phyloP scores from a whole-genome alignment of 2,329 filamentous ascomycete species.

The Aspergillus felis region DNA sequence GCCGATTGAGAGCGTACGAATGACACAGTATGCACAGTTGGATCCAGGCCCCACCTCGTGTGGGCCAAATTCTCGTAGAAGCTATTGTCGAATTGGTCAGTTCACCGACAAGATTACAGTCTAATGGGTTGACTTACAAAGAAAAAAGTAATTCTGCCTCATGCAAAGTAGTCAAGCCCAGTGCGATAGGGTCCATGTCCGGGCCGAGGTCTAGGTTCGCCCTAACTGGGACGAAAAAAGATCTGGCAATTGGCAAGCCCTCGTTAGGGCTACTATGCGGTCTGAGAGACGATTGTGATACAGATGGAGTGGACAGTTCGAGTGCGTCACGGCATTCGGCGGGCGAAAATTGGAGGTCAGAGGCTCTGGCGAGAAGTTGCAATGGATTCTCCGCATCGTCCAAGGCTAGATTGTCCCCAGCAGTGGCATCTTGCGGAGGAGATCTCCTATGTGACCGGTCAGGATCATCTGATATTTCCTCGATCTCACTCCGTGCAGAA shows the following conservation, averaged over 20 bases:
- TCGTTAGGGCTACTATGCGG: constrained; percentile 5
- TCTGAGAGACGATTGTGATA: constrained; percentile 40
- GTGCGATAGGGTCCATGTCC: constrained; percentile 65
- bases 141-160: constrained; percentile 63
- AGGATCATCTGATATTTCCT: constrained; percentile 31
- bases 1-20: constrained; percentile 66
- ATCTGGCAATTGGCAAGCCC: constrained; percentile 43
- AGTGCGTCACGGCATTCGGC: constrained; percentile 21
- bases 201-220: constrained; percentile 61
- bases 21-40: constrained; percentile 59
- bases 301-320: constrained; percentile 22
- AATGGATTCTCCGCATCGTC: constrained; percentile 74
- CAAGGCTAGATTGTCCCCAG: constrained; percentile 55
- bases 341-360: constrained; percentile 59
- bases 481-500: constrained; percentile 24
- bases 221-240: constrained; percentile 64
- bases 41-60: constrained; percentile 70
- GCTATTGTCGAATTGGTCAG: constrained; percentile 35
- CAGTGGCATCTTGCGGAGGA: constrained; percentile 23
- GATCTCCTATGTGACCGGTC: constrained; percentile 15
- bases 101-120: neutral
- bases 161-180: constrained; percentile 63
- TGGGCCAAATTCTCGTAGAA: constrained; percentile 69
- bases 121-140: constrained; percentile 49
- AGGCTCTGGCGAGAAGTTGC: constrained; percentile 68